Conservation (phyloP, 2,329 filamentous ascomycete genomes). For the Pseudogymnoascus sp. region DNA sequence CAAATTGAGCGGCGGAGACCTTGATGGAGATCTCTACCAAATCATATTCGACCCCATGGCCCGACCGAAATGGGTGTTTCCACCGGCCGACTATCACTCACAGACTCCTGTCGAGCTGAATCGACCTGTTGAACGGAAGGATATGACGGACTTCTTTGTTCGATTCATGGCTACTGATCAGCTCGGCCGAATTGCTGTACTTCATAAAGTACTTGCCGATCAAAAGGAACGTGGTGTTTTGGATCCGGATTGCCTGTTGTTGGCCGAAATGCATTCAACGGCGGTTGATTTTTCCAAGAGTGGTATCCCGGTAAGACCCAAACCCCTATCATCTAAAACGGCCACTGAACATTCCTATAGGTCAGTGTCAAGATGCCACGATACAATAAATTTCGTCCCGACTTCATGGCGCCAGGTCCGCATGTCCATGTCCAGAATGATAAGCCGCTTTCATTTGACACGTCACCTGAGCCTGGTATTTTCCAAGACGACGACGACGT, state of each 20-base stretch:
- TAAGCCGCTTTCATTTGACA: constrained; percentile 20
- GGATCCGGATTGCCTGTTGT: constrained; percentile 41
- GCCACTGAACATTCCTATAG: not conserved
- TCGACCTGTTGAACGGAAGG: constrained; percentile 48
- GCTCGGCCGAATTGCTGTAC: constrained; percentile 56
- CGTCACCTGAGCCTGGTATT: not conserved
- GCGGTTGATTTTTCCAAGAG: constrained; percentile 74
- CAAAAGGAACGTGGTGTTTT: constrained; percentile 43
- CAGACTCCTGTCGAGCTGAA: constrained; percentile 50
- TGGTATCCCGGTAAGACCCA: constrained; percentile 46
- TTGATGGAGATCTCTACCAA: constrained; percentile 78
- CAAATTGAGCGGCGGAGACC: constrained; percentile 70
- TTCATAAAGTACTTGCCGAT: constrained; percentile 60
- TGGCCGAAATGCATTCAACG: constrained; percentile 60
- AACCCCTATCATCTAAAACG: not conserved
- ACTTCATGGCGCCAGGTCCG: constrained; percentile 47
- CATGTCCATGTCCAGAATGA: constrained; percentile 35
- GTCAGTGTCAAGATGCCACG: constrained; percentile 15
- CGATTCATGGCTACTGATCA: constrained; percentile 64
- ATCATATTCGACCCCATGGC: constrained; percentile 63
- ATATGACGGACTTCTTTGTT: constrained; percentile 79
- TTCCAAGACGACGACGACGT: not conserved
- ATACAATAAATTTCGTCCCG: constrained; percentile 33
- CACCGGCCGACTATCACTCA: constrained; percentile 63
- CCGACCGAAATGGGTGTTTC: constrained; percentile 36